Evolutionary conservation across 2,329 filamentous ascomycete genomes (phyloP).

Genomic region (Diaporthe capsici): DNA sequence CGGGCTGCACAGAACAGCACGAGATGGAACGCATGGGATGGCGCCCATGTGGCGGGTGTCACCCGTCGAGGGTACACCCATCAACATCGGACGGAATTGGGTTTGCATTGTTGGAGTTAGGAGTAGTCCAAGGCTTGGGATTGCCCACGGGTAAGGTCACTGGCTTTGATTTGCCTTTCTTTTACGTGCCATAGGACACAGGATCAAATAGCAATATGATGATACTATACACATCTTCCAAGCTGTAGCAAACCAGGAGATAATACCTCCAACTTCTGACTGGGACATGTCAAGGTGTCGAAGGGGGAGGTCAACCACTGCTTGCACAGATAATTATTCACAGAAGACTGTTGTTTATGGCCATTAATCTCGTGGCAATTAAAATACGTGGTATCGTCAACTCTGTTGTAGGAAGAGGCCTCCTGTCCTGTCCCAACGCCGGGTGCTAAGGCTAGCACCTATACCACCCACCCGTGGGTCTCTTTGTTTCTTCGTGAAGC

Average conservation of each 20-base stretch:
- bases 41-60: not conserved
- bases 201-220: not conserved
- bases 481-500: too few species aligned
- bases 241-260: not conserved
- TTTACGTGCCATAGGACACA: not conserved
- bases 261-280: rapidly evolving
- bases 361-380: not conserved
- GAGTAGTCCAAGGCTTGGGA: not conserved
- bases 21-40: not conserved
- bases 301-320: rapidly evolving
- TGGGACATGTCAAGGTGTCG: not conserved
- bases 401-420: not conserved
- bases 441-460: not conserved
- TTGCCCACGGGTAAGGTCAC: not conserved
- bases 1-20: not conserved
- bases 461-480: too few species aligned
- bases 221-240: rapidly evolving
- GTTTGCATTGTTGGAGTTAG: conserved; percentile 13
- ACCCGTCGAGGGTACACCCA: not conserved
- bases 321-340: rapidly evolving
- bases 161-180: not conserved
- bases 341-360: not conserved
- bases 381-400: conserved; percentile 22
- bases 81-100: not conserved
- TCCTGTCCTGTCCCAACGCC: not conserved